Conservation (phyloP, 2,329 filamentous ascomycete species). For the Pseudogymnoascus sp. region DNA sequence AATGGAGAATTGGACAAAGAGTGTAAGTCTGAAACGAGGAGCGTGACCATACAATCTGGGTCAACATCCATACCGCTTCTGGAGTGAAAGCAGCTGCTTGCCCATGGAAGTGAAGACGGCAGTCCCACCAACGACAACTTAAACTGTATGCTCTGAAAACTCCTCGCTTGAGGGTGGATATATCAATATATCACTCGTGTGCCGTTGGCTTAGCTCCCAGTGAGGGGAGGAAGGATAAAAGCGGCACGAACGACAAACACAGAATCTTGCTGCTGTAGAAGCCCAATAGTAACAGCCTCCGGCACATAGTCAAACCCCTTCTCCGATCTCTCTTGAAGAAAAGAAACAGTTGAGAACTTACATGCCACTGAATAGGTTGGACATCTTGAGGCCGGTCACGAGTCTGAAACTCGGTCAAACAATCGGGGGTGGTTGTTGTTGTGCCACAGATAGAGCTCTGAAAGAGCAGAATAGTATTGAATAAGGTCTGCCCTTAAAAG, state of each 20-base stretch:
- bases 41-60: neutral
- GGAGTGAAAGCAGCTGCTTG: neutral
- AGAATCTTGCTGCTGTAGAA: neutral
- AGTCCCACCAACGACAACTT: neutral
- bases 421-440: slow-evolving; percentile 2
- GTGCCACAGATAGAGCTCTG: neutral
- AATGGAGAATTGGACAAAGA: neutral
- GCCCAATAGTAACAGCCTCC: neutral
- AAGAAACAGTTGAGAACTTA: slow-evolving; percentile 18
- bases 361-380: slow-evolving; percentile 30
- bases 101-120: neutral
- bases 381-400: slow-evolving; percentile 19
- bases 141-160: neutral
- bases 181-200: neutral
- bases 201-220: neutral
- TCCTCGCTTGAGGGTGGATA: neutral
- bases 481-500: neutral
- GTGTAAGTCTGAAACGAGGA: neutral
- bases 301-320: neutral
- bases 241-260: neutral
- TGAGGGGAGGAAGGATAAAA: neutral
- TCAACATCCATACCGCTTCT: neutral
- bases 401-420: slow-evolving; percentile 7
- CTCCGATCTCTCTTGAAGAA: neutral
- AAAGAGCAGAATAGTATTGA: neutral